Evolutionary conservation across 257 asterid species (phyloP).

Genomic region (Petunia axillaris): DNA sequence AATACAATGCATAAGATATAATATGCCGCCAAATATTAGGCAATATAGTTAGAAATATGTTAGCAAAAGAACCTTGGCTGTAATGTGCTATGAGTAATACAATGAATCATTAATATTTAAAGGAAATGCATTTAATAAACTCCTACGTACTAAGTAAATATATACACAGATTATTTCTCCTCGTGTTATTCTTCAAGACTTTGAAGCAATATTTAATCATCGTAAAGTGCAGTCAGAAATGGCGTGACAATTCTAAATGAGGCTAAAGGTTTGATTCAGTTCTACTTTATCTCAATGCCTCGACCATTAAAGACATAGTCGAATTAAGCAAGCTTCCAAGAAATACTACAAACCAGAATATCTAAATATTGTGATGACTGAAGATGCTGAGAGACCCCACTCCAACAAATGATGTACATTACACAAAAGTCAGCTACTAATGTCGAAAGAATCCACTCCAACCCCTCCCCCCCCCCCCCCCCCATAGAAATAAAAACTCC

Average conservation of each 20-base stretch:
- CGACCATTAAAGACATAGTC: background rate
- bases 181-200: background rate
- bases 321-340: background rate
- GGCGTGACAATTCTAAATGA: slow-evolving; percentile 12
- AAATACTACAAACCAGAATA: slow-evolving; percentile 2
- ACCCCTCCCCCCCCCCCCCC: background rate
- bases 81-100: slow-evolving; percentile 6
- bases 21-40: background rate
- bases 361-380: background rate
- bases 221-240: slow-evolving; percentile 12
- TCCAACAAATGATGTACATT: background rate
- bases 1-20: no score
- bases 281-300: background rate
- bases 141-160: no score
- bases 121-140: no score
- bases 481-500: background rate
- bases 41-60: background rate
- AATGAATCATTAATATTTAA: background rate
- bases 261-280: background rate
- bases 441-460: background rate
- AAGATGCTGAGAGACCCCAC: background rate
- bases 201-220: background rate
- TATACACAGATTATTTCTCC: slow-evolving; percentile 5
- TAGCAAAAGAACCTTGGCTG: background rate
- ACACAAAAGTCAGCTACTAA: background rate